Base-by-base conservation (phyloP, 768 basidiomycete species). In the Hygrophorus russula region DNA sequence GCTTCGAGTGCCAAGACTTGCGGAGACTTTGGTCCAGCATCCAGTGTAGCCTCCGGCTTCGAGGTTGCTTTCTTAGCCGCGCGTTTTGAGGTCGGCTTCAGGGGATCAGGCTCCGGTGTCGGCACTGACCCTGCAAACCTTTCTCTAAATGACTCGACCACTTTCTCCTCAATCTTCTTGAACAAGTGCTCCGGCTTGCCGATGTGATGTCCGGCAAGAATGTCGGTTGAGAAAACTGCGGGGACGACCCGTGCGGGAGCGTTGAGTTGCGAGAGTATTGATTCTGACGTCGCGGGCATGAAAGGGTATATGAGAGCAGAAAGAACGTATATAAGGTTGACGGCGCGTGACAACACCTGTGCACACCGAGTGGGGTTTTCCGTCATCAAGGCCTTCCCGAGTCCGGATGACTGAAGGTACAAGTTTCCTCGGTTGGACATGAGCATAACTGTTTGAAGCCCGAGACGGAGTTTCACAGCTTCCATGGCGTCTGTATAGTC, bases 281-380 rank as follows among this genome's bases (percentile, higher is more conserved):
- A 69, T 18, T 76, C 77, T 29, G 84, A 80, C 0, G 88, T 94
- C 10, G 80, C 72, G 32, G 96, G 96, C 92, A 99, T 97, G 79
- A 90, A 99, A 0, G 96, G 94, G 57, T 92, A 83, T 50, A 90
- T 63, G 52, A 96, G 68, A 20, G 79, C 82, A 10, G 89, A 84
- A 45, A 99, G 71, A 30, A 81, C 65, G 59, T 96, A 98, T 59
- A 98, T 94, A 51, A 99, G 67, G 66, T 97, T 97, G 60, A 91
- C 62, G 19, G 92, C 86, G 42, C 91, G 81, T 38, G 85, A 80
- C 46, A 98, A 68, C 51, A 98, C 93, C 53, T 87, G 82, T 2
- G 85, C 92, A 53, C 91, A 94, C 46, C 91, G 85, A 44, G 71
- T 70, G 2, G 91, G 89, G 49, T 91, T 72, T 49, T 79, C 75